Percentiles rank a stretch among this genome's conserved stretches.
Conservation (phyloP, 2,329 filamentous ascomycete species). For the Botrytis paeoniae region DNA sequence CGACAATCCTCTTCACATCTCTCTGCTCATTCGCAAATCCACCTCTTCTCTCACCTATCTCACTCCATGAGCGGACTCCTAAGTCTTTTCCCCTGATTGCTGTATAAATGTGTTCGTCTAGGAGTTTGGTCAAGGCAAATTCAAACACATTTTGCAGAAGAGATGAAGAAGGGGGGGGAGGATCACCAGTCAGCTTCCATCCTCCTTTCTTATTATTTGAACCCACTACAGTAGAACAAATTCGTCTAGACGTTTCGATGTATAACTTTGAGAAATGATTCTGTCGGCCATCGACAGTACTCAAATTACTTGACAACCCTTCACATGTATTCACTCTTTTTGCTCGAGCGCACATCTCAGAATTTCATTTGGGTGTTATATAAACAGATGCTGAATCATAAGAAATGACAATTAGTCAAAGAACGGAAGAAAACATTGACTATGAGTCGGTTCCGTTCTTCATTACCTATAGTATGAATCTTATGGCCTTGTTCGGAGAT, state of each 20-base stretch:
- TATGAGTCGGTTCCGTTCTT: no score
- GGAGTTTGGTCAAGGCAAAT: neutral
- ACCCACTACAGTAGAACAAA: neutral
- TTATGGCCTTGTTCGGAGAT: neutral
- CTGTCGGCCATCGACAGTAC: no score
- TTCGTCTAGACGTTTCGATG: neutral
- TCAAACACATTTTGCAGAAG: neutral
- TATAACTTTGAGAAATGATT: neutral
- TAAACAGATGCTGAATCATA: neutral
- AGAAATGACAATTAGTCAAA: neutral
- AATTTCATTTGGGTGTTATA: neutral
- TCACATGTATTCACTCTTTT: neutral
- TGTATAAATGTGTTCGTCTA: neutral
- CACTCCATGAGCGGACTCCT: neutral
- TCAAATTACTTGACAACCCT: neutral
- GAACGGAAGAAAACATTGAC: no score
- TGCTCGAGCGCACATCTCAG: rapidly evolving
- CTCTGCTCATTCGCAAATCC: rapidly evolving
- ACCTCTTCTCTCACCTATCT: neutral
- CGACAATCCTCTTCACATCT: neutral
- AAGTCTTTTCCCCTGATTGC: neutral
- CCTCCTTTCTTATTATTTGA: neutral
- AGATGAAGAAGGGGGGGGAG: no score
- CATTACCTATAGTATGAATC: neutral
- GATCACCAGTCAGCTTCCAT: neutral